Evolutionary conservation across 768 basidiomycete genomes (phyloP), one percentile per base, ranked within the genome.

Genomic region (Gelatoporia subvermispora): DNA sequence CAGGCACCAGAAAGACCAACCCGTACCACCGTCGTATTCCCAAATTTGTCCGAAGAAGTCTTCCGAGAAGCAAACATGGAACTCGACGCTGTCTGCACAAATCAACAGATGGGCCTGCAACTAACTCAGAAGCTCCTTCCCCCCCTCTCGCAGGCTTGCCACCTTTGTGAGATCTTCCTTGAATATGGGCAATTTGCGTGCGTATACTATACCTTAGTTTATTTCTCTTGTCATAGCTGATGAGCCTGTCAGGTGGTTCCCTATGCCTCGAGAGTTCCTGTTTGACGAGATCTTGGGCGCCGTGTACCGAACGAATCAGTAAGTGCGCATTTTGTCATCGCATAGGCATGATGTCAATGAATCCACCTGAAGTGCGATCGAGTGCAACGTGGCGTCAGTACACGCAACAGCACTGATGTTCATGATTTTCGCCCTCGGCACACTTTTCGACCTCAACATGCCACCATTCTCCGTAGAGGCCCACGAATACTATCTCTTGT

Each of bases 371-470:
- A 75, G 13, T 70, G 68, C 3, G 71, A 70, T 11, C 71, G 72
- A 39, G 56, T 58, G 57, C 35, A 59, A 59, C 7, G 54, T 72
- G 40, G 60, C 68, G 8, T 64, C 62, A n/a, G 65, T 74, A n/a
- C 81, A 86, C 49, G 65, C 74, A 1, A 66, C 87, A 15, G 72
- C 84, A 0, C 70, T 88, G 22, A 70, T 89, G 17, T 85, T 82
- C 59, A 74, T 76, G 37, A 62, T 88, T 11, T 81, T 90, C 52
- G 78, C 85, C 4, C 71, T 89, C 21, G 85, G 77, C 0, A 66
- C 74, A 0, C 68, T 86, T n/a, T 81, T 85, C 53, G 82, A 85
- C 57, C 70, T 73, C 4, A 58, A 66, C 41, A 60, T 64, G 7
- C 72, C 73, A 1, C 68, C 79, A 35, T 77, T 75, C 55, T 69